These are phyloP conservation scores for Chlorella variabilis DNA, from an alignment of 163 green algal genomes.

Conservation along the genomic window DNA sequence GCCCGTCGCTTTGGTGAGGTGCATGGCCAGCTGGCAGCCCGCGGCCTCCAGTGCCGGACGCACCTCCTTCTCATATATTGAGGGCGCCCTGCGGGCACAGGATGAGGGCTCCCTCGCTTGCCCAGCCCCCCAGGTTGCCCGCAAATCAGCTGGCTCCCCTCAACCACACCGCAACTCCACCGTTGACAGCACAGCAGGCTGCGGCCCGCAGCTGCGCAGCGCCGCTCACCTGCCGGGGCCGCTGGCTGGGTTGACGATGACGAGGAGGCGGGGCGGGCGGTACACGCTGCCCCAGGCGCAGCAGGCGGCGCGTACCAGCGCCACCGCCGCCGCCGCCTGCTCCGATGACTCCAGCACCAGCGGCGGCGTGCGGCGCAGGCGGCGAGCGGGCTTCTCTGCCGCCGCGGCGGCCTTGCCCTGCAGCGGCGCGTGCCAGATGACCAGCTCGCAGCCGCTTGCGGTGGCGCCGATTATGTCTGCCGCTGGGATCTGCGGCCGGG, in stretches of 20 bases:
- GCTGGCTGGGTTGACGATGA: slow-evolving; percentile 68
- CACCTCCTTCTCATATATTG: slow-evolving; percentile 31
- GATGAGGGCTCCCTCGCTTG: too few relatives aligned
- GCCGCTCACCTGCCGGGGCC: slow-evolving; percentile 50
- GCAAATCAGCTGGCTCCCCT: too few relatives aligned
- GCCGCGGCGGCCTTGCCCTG: not conserved
- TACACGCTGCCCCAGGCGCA: slow-evolving; percentile 1
- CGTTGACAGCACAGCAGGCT: not conserved
- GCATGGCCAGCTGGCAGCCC: slow-evolving; percentile 55
- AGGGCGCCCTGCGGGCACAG: not conserved
- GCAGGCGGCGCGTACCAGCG: not conserved
- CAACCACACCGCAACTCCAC: too few relatives aligned
- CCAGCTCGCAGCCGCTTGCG: not conserved
- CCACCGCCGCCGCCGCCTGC: not conserved
- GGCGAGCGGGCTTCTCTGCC: not conserved
- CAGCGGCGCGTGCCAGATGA: slow-evolving; percentile 26
- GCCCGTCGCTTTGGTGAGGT: slow-evolving; percentile 41
- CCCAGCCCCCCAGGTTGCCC: too few relatives aligned
- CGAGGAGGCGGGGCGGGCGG: slow-evolving; percentile 39
- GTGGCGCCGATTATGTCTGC: slow-evolving; percentile 31
- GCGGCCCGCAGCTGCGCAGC: too few relatives aligned
- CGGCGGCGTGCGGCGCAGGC: slow-evolving; percentile 1
- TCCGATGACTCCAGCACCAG: not conserved
- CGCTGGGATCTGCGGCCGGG: slow-evolving; percentile 11
- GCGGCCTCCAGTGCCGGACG: slow-evolving; percentile 61